Base-by-base conservation (phyloP, 2,329 filamentous ascomycete genomes). In the Pseudogymnoascus sp. region DNA sequence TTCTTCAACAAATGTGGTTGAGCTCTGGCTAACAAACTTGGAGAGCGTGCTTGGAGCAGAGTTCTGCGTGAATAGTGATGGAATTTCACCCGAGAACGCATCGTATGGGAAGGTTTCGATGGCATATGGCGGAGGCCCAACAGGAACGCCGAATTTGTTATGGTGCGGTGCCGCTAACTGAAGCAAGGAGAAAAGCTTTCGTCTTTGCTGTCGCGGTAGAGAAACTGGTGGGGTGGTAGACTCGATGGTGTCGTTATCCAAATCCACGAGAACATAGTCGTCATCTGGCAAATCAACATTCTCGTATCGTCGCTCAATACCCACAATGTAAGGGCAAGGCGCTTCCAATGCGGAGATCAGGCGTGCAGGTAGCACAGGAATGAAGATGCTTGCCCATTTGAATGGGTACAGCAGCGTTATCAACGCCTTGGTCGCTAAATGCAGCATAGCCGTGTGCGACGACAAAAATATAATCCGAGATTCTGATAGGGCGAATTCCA, bases 381-480 rank as follows among this genome's bases (percentile, higher is more conserved):
- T 97, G 73, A 96, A 92, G 60, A 98, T 92, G 70, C 93, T 96
- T 2, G 90, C 86, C 93, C 95, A 98, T 68, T 92, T 90, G 62
- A 98, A 79, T 6, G 93, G 93, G 74, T 96, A 99, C 19, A 99
- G 79, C 39, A 98, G 79, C 74, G 88, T 93, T 34, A 85, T 85
- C 64, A 98, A 79, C n/a, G 93, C 92, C 75, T 92, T 88, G 71
- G 90, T 96, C 37, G 92, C 93, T 51, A 98, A 83, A 72, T 98
- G 92, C 65, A 99, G 83, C 95, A 99, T 98, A 61, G 92, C 89
- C 1, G 93, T 95, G 75, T 99, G 93, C 1, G 93, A 96, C 7
- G 95, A 98, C 19, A 98, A 81, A 68, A 99, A 88, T 73, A 99
- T 96, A 76, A 99, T 97, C 65, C 93, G 90, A 51, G 93, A 95